Base-by-base conservation (phyloP, 1,284 basidiomycete species). In the Ganoderma lingzhi region DNA sequence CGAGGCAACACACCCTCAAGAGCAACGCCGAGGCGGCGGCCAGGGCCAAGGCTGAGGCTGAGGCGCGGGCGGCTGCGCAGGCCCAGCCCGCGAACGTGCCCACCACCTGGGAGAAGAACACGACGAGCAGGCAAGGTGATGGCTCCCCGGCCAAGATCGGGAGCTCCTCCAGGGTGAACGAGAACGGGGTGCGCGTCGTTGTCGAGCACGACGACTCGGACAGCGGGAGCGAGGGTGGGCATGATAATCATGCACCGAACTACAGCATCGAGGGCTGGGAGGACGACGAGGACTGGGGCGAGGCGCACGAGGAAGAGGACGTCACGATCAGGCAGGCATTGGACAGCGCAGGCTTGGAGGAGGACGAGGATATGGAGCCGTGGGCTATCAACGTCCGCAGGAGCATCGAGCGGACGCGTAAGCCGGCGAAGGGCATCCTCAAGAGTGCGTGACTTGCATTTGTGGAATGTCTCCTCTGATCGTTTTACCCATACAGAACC, bases 1-100 rank as follows among this genome's bases (percentile, higher is more conserved):
- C 95, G 0, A 82, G 96, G 58, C 95, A 96, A 79, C 96, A 98
- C 80, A 94, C 96, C 28, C 85, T 94, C 72, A 93, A 92, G 83
- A 90, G 87, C 67, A 93, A 93, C 73, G 94, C 94, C 1, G 94
- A 96, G 79, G 93, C 93, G 59, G 94, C 90, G 45, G 91, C 90
- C 3, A 88, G 82, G 75, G 90, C 88, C 6, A 91, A 92, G 75
- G 87, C 86, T 1, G 86, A 86, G 69, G 84, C 84, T 6, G 85
- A 86, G 66, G 81, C 81, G 0, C 81, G 79, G 19, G 79, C 81
- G 30, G 82, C 78, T 9, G 76, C 76, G 2, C 73, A 79, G 42
- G 80, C 78, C 19, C 78, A 74, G 73, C 72, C 76, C 69, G 60
- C 74, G 67, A 65, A 71, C 15, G 84, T 91, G 67, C 90, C 91